Percentiles rank a stretch among this genome's conserved stretches.
phyloP scores from a whole-genome alignment of 2,329 filamentous ascomycete species.

The Botrytis byssoidea region DNA sequence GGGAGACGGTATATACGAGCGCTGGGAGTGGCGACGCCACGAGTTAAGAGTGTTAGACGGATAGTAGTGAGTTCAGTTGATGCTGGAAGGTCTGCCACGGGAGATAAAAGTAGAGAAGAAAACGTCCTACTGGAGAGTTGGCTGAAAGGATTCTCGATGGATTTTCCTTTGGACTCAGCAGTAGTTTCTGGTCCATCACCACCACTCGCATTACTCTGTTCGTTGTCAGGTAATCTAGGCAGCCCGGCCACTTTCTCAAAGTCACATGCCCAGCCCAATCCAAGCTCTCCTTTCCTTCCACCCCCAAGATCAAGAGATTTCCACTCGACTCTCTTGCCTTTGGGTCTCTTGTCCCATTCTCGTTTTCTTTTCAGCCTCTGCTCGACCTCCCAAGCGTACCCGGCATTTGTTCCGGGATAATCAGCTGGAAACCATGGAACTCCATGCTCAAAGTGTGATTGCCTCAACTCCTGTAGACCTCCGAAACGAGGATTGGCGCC shows the following conservation, averaged over 20 bases:
- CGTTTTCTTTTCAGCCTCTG: conserved; percentile 58
- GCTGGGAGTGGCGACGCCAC: conserved; percentile 68
- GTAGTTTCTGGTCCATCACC: background rate
- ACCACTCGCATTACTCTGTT: conserved; percentile 15
- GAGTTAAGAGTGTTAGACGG: conserved; percentile 62
- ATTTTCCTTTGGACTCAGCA: background rate
- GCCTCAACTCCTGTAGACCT: conserved; percentile 74
- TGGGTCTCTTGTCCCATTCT: conserved; percentile 75
- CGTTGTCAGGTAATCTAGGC: conserved; percentile 7
- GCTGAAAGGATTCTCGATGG: conserved; percentile 21
- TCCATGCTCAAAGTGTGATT: conserved; percentile 77
- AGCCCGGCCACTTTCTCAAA: conserved; percentile 55
- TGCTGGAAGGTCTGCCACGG: conserved; percentile 35
- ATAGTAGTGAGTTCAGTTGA: conserved; percentile 55
- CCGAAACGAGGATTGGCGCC: conserved; percentile 81
- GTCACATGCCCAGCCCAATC: conserved; percentile 78
- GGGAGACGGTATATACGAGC: conserved; percentile 84
- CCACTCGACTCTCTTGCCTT: conserved; percentile 77
- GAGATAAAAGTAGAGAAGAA: conserved; percentile 30
- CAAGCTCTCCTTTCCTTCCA: conserved; percentile 76
- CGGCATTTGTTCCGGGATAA: conserved; percentile 74
- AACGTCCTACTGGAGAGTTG: conserved; percentile 30
- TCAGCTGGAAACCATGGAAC: conserved; percentile 85
- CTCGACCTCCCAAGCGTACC: conserved; percentile 72
- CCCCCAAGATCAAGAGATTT: conserved; percentile 70